Evolutionary conservation across 805 yeast genomes (phyloP), one percentile per base, ranked within the genome.

Genomic region (Nakazawaea anatomiae): DNA sequence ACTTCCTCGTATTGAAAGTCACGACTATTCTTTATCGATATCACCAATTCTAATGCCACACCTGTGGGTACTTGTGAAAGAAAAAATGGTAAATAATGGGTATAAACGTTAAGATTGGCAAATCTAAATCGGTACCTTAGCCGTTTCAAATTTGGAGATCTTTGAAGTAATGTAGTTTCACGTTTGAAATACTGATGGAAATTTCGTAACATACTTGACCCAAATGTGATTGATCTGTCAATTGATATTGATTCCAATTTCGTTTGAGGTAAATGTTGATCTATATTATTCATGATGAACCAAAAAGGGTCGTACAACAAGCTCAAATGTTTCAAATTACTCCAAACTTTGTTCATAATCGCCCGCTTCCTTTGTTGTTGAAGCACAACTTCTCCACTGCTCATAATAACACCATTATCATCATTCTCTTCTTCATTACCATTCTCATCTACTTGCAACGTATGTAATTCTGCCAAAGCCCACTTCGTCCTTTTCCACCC

Each of bases 401-500:
- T 18, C 25, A 18, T 18, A 18, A 18, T 18, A 18, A 18, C 25
- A 18, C 25, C 25, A 18, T 18, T 18, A 18, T 18, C 25, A 18
- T 18, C 25, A 18, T 18, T 18, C 25, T 18, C 25, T 18, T 18
- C 25, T 18, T 18, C 25, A 18, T 18, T 30, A 52, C 60, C 54
- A 11, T 45, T 47, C 11, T 54, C 54, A n/a, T 41, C 41, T 1
- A 50, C 42, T 32, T 55, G 58, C 6, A 47, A 14, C 6, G 47
- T 53, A 18, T 44, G 49, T 18, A 58, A 61, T 27, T 53, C 59
- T 14, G 55, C 25, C 25, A 44, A 44, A 36, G 35, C 12, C 42
- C 11, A 6, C 25, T 11, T 18, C 25, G 25, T 18, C 25, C 25
- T 18, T 18, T 18, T 18, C 25, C 25, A 18, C 25, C 25, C 25